These are phyloP conservation scores for Diatrype stigma DNA, from an alignment of 2,329 filamentous ascomycete species.

Conservation along the genomic window DNA sequence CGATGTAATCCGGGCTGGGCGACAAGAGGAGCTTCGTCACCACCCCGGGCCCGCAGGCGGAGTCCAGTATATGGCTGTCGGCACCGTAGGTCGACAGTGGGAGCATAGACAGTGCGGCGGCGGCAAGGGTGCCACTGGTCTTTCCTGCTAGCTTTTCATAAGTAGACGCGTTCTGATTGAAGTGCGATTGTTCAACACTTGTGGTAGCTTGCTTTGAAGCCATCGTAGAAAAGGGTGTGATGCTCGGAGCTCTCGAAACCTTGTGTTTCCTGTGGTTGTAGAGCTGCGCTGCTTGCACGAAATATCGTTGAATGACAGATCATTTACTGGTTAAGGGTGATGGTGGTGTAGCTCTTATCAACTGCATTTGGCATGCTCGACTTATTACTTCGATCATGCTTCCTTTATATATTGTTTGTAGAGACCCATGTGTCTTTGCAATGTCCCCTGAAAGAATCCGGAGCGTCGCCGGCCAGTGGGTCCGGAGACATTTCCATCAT, in stretches of 20 bases:
- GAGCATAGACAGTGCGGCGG: slow-evolving; percentile 14
- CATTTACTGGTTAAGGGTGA: neutral
- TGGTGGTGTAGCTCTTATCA: neutral
- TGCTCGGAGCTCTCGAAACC: neutral
- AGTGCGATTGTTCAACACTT: slow-evolving; percentile 2
- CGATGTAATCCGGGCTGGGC: slow-evolving; percentile 11
- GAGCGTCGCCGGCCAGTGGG: neutral
- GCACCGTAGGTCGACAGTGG: slow-evolving; percentile 17
- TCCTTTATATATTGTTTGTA: neutral
- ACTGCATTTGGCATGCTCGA: neutral
- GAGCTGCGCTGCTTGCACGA: neutral
- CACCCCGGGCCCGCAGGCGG: slow-evolving; percentile 20
- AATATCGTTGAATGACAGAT: neutral
- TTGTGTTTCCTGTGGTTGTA: neutral
- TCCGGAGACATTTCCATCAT: neutral
- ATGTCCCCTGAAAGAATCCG: slow-evolving; percentile 9
- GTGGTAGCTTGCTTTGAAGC: too few relatives aligned
- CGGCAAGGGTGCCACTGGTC: slow-evolving; percentile 16
- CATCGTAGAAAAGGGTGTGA: neutral
- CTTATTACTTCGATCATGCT: neutral
- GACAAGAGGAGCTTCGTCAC: slow-evolving; percentile 19
- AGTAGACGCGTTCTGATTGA: slow-evolving; percentile 2
- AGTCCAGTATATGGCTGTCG: slow-evolving; percentile 20
- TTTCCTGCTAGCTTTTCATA: slow-evolving; percentile 17
- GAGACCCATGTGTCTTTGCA: slow-evolving; percentile 2